Evolutionary conservation across 148 eudicot genomes (phyloP), one percentile per base, ranked within the genome.

Genomic region (Rhododendron williamsianum): DNA sequence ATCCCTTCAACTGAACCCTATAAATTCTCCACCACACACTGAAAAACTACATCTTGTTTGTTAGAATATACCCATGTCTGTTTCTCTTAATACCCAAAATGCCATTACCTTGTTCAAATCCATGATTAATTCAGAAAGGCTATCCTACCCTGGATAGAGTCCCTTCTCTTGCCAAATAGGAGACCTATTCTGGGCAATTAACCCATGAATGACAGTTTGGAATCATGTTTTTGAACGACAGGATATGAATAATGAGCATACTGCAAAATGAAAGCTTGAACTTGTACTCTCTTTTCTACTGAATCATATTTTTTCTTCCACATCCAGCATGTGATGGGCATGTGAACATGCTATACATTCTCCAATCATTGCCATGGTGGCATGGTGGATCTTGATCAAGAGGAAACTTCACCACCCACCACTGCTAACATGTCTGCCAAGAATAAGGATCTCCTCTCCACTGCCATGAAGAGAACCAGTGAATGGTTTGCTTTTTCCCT

Each of bases 391-490:
- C 86, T 90, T 87, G 89, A 91, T 87, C 87, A 76, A 82, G 86
- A 88, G 85, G 87, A 54, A 84, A 77, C 86, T 89, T 89, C 88
- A 83, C 71, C 84, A 79, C 80, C 89, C 67, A 60, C 80, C 21
- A 36, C 87, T 56, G 63, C 69, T 85, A 82, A 89, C 89, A 94
- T 93, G 91, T 88, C 90, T 58, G 85, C 89, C 78, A 91, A 91
- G 92, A 93, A 92, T 76, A 91, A 96, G 85, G 93, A 91, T 52
- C 84, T 89, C 74, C 93, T 92, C 80, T 92, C 99, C 49, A 85
- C 93, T 90, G 93, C 95, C 88, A 96, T 96, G 99, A 90, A 92
- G 91, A 90, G 99, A 86, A 95, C 96, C 27, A 89, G 90, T 83
- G 98, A 95, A 82, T 96, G 99, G 98, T 96, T 90, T 83, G 91